These are phyloP conservation scores for Helotiales sp. DNA, from an alignment of 2,329 filamentous ascomycete genomes.

Conservation along the genomic window DNA sequence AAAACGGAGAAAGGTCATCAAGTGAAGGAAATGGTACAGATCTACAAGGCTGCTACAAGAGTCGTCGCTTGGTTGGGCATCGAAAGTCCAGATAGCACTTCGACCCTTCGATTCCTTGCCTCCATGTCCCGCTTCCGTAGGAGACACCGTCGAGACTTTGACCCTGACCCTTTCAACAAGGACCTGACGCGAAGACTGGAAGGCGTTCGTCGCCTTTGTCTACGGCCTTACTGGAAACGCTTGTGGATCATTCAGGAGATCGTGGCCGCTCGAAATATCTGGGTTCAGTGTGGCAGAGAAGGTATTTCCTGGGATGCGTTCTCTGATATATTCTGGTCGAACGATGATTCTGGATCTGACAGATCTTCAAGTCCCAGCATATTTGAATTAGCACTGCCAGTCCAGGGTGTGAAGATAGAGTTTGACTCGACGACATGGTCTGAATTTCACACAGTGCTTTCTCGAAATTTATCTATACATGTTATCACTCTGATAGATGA, in stretches of 20 bases:
- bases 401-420: neutral
- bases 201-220: neutral
- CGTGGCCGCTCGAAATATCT: neutral
- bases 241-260: conserved; percentile 3
- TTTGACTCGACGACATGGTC: too few relatives aligned
- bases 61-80: neutral
- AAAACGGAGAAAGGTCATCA: conserved; percentile 19
- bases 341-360: neutral
- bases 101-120: neutral
- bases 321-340: neutral
- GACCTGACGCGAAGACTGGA: too few relatives aligned
- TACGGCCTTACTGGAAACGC: neutral
- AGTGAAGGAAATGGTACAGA: conserved; percentile 16
- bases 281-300: neutral
- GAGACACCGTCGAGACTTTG: neutral
- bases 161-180: neutral
- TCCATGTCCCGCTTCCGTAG: neutral
- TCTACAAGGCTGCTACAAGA: conserved; percentile 5
- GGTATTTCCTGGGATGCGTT: neutral
- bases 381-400: neutral
- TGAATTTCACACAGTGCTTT: neutral
- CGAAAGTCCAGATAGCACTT: neutral
- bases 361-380: neutral
- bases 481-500: neutral
- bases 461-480: neutral